phyloP scores from a whole-genome alignment of 257 asterid genomes.

The Capsicum rhomboideum region DNA sequence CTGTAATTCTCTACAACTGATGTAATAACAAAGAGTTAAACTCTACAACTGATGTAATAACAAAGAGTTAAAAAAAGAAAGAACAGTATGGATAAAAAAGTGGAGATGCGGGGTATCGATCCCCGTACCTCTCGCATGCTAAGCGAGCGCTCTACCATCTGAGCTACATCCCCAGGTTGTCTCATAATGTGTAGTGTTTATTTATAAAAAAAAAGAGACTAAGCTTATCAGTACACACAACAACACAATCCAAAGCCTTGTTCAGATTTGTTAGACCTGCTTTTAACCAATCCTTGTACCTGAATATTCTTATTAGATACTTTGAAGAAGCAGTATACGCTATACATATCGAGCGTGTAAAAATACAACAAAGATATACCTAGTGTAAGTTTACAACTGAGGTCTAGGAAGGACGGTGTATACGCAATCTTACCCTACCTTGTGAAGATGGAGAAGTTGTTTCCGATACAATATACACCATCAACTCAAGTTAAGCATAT shows the following conservation, averaged over 20 bases:
- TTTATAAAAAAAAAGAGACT: too few species aligned
- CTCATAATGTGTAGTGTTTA: background rate
- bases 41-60: background rate
- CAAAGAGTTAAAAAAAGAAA: background rate
- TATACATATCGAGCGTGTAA: background rate
- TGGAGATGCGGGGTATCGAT: constrained; percentile 52
- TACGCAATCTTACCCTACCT: too few species aligned
- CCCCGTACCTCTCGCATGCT: constrained; percentile 46
- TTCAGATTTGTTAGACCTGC: too few species aligned
- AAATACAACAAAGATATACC: background rate
- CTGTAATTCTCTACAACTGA: background rate
- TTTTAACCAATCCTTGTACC: too few species aligned
- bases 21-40: background rate
- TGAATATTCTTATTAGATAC: too few species aligned
- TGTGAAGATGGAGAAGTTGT: too few species aligned
- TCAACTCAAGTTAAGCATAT: too few species aligned
- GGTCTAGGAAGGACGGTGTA: too few species aligned
- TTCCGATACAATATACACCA: too few species aligned
- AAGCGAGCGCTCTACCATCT: constrained; percentile 60
- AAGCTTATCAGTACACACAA: too few species aligned
- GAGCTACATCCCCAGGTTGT: constrained; percentile 45
- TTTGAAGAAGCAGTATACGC: background rate
- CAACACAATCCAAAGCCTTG: too few species aligned
- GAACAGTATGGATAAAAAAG: background rate
- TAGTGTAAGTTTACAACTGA: too few species aligned